Base-by-base conservation (phyloP, 169 alveolate species). In the Eimeria acervulina region DNA sequence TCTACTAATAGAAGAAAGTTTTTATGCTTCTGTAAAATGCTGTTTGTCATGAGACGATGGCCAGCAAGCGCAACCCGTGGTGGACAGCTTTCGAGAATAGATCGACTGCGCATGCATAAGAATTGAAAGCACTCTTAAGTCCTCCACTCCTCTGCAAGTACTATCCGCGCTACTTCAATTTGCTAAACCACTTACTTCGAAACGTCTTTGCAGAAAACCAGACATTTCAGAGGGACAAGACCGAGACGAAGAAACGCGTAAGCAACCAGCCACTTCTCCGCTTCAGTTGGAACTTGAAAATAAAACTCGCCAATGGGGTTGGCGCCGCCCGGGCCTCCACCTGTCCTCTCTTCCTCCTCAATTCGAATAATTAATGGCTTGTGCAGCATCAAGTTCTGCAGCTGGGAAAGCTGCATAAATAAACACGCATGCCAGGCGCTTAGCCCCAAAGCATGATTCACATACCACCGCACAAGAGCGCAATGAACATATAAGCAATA, bases 231-330 rank as follows among this genome's bases (percentile, higher is more conserved):
- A 23, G 95, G 96, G 83, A 96, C 84, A 6, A 96, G 95, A 26
- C 90, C 83, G 74, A 96, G 95, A 33, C 84, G 94, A 21, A 96
- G 78, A 38, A 95, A 66, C 8, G 96, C 96, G 70, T 96, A 96
- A 33, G 96, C 92, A 40, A 95, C 95, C 28, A 96, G 68, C 94
- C 89, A 95, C 21, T 91, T 89, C 81, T 96, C 97, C 21, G 83
- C 81, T 21, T 85, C 85, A 19, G 70, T 76, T 19, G 92, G 90
- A 1, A 81, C 70, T 10, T 81, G 88, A 26, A 96, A 78, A 88
- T 95, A 96, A 42, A 91, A 96, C 96, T 96, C 96, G 76, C 95
- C 92, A 33, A 47, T 44, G 52, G 70, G 36, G 40, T 68, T 72
- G 0, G 72, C 72, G 28, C 74, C 95, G 7, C 83, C 83, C 42